A percentile compares a stretch with the other conserved stretches of the same genome.
These are phyloP conservation scores for Populus simonii DNA, from an alignment of 345 rosid genomes.

Conservation along the genomic window DNA sequence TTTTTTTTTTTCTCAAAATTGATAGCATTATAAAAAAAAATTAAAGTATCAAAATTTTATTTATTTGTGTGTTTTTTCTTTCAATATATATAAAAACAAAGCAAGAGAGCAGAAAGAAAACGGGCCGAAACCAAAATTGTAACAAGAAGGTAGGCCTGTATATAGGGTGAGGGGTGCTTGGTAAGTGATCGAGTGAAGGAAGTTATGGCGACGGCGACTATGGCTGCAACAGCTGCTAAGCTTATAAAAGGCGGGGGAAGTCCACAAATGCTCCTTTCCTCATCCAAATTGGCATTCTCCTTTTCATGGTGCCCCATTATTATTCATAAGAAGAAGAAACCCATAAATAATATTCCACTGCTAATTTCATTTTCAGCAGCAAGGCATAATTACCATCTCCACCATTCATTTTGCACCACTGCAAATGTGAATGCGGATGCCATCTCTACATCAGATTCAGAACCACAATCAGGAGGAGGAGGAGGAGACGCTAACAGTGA, in stretches of 20 bases:
- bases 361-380: background rate
- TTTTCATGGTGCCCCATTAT: background rate
- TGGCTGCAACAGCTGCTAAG: slow-evolving; percentile 15
- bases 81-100: no score
- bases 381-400: background rate
- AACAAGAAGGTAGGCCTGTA: no score
- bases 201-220: slow-evolving; percentile 14
- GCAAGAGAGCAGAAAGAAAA: no score
- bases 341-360: background rate
- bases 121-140: no score
- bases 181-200: no score
- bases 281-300: background rate
- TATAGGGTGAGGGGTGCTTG: no score
- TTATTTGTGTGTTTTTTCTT: no score
- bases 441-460: background rate
- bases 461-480: slow-evolving; percentile 1
- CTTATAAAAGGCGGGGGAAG: background rate
- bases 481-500: background rate
- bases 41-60: no score
- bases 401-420: background rate
- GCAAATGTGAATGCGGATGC: background rate
- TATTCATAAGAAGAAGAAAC: background rate
- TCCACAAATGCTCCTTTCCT: background rate
- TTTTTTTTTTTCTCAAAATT: no score
- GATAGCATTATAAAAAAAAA: no score